Evolutionary conservation across 2,329 filamentous ascomycete genomes (phyloP).

Genomic region (Aplosporella prunicola): DNA sequence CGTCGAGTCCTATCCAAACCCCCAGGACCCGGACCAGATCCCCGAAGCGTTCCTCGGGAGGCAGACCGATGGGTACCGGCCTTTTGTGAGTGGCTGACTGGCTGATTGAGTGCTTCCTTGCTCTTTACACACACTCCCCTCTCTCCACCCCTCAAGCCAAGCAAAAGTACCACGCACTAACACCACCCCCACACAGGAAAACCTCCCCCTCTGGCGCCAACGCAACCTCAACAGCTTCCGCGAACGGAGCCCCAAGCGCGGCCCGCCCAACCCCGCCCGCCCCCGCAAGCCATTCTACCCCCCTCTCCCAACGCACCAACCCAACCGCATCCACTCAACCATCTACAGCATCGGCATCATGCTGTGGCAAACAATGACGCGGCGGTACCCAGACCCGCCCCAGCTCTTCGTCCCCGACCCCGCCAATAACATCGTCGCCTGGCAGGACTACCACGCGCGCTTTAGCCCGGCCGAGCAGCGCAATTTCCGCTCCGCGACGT

Average conservation of each 20-base stretch:
- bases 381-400: too few relatives aligned
- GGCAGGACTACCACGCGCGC: too few relatives aligned
- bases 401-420: too few relatives aligned
- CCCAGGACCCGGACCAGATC: not conserved
- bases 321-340: not conserved
- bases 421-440: too few relatives aligned
- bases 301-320: not conserved
- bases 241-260: not conserved
- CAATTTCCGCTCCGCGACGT: too few relatives aligned
- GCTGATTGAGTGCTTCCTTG: too few relatives aligned
- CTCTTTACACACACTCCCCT: too few relatives aligned
- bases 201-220: not conserved
- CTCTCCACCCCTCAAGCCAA: too few relatives aligned
- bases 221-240: not conserved
- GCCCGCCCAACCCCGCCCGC: not conserved
- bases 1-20: not conserved
- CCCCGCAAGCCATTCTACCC: not conserved
- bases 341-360: not conserved
- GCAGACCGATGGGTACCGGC: not conserved
- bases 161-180: too few relatives aligned
- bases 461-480: too few relatives aligned
- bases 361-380: too few relatives aligned
- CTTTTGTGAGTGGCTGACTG: not conserved
- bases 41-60: not conserved
- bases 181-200: not conserved